These are phyloP conservation scores for Fomes fomentarius DNA, from an alignment of 1,284 basidiomycete genomes.

Conservation along the genomic window DNA sequence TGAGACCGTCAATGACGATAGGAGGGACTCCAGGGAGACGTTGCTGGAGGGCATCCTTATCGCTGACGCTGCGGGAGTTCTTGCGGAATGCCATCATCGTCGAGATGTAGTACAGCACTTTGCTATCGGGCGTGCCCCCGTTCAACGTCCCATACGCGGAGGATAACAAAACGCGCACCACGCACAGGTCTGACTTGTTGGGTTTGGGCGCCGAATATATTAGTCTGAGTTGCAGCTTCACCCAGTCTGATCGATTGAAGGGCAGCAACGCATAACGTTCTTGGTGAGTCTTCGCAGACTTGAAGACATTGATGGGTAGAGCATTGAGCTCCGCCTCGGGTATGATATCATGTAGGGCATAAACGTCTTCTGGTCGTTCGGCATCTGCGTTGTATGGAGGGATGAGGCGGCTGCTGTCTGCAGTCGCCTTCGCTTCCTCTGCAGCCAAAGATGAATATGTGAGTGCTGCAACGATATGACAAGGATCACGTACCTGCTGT, in stretches of 20 bases:
- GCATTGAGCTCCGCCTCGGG: constrained; percentile 78
- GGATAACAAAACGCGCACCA: too few species aligned
- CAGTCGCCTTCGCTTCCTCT: constrained; percentile 68
- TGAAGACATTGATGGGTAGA: constrained; percentile 55
- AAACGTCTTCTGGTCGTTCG: constrained; percentile 70
- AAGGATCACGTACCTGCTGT: constrained; percentile 54
- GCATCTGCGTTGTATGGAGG: constrained; percentile 75
- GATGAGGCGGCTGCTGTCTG: constrained; percentile 70
- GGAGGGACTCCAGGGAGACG: constrained; percentile 63
- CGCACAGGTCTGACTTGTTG: constrained; percentile 63
- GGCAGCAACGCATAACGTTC: constrained; percentile 64
- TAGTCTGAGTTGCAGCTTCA: constrained; percentile 59
- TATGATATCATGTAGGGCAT: constrained; percentile 76
- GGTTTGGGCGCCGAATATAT: constrained; percentile 48
- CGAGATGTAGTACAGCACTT: constrained; percentile 79
- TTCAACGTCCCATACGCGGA: too few species aligned
- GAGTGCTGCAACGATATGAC: background rate
- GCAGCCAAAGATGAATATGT: constrained; percentile 14
- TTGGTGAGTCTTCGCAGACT: constrained; percentile 49
- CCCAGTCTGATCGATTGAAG: constrained; percentile 66
- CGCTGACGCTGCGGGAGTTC: constrained; percentile 44
- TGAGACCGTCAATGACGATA: constrained; percentile 71
- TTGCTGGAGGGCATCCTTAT: constrained; percentile 55
- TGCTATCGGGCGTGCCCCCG: constrained; percentile 47
- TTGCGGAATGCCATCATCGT: constrained; percentile 73